A percentile compares a stretch with the other conserved stretches of the same genome.
phyloP scores from a whole-genome alignment of 345 rosid species.

The Citrus hindsii region DNA sequence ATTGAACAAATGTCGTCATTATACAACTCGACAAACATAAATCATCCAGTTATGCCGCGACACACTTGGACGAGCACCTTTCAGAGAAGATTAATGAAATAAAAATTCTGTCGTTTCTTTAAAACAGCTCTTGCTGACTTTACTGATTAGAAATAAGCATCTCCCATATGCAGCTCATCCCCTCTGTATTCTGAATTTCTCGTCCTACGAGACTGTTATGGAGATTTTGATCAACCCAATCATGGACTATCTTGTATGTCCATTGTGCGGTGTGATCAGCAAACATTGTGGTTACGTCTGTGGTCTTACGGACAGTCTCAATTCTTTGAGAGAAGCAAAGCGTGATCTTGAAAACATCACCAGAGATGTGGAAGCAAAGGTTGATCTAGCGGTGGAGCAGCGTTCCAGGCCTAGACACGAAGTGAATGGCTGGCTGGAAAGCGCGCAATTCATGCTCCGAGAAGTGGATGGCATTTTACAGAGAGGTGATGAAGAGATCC shows the following conservation, averaged over 20 bases:
- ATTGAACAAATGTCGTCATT: too few species aligned
- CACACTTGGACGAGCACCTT: too few species aligned
- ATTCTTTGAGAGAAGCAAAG: neutral
- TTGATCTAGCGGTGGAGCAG: neutral
- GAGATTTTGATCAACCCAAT: neutral
- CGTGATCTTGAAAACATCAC: neutral
- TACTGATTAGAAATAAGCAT: too few species aligned
- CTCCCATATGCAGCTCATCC: too few species aligned
- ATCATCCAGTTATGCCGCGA: too few species aligned
- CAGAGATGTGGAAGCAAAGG: neutral
- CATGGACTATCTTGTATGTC: neutral
- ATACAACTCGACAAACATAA: too few species aligned
- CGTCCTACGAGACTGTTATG: too few species aligned
- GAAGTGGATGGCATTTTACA: neutral
- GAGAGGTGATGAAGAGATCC: neutral
- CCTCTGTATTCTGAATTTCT: too few species aligned
- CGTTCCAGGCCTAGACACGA: neutral
- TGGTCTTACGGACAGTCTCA: neutral
- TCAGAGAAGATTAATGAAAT: too few species aligned
- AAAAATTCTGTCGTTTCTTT: too few species aligned
- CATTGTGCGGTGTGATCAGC: neutral
- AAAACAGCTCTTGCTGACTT: too few species aligned
- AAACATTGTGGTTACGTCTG: neutral
- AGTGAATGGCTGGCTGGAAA: slow-evolving; percentile 1
- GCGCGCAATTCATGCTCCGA: neutral